Percentiles rank a stretch among this genome's conserved stretches.
Conservation (phyloP, 306 rosid genomes). For the Datisca glomerata region DNA sequence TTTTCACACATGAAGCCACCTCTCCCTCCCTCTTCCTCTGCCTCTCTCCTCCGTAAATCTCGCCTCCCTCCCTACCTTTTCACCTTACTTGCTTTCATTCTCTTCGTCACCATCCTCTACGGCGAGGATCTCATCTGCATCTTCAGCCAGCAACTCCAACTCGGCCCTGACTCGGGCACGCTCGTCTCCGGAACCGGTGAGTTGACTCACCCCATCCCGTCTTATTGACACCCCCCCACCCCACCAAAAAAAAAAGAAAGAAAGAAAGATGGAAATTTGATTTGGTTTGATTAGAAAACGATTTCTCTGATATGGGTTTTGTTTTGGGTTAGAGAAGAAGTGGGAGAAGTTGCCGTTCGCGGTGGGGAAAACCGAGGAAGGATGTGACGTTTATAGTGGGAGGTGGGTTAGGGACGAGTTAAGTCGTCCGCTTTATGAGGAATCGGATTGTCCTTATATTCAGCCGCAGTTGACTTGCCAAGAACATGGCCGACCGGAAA, state of each 20-base stretch:
- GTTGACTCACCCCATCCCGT: conserved; percentile 17
- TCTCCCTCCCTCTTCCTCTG: conserved; percentile 26
- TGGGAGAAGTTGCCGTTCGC: conserved; percentile 43
- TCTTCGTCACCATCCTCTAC: conserved; percentile 65
- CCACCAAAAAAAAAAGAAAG: too few relatives aligned
- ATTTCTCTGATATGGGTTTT: conserved; percentile 12
- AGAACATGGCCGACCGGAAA: conserved; percentile 75
- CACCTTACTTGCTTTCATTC: conserved; percentile 51
- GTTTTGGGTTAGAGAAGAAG: conserved; percentile 29
- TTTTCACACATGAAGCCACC: conserved; percentile 59
- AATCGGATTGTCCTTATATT: conserved; percentile 91
- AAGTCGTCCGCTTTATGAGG: conserved; percentile 61
- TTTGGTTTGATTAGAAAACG: background rate
- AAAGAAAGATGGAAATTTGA: too few relatives aligned
- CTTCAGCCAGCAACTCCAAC: conserved; percentile 46
- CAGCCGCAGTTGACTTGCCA: conserved; percentile 93
- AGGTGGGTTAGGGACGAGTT: conserved; percentile 75
- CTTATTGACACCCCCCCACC: background rate
- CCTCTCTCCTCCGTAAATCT: conserved; percentile 32
- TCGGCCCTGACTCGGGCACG: conserved; percentile 18
- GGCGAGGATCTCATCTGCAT: conserved; percentile 57
- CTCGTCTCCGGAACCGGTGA: conserved; percentile 31
- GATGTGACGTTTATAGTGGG: conserved; percentile 71
- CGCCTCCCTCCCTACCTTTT: conserved; percentile 71
- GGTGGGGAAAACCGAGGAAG: conserved; percentile 35